Evolutionary conservation across 140 eudicot genomes (phyloP), one percentile per base, ranked within the genome.

Genomic region (Bidens hawaiensis): DNA sequence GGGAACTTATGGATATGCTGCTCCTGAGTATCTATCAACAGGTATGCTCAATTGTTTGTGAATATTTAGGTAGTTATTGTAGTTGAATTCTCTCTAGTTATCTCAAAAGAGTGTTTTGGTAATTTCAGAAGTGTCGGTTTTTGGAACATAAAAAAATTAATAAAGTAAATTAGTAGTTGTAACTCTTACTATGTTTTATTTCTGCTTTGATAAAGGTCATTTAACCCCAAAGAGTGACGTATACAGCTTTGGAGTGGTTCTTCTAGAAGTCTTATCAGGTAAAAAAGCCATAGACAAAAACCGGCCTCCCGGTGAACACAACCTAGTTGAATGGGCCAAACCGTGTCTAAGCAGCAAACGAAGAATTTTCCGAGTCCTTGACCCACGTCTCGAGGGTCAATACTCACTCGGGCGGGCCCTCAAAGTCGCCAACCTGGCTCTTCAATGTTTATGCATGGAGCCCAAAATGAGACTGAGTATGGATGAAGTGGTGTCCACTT

Each of bases 1-100:
- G 96, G 96, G 99, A 8, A 88, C 99, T n/a, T 88, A 76, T 56
- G 98, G 98, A 60, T 91, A 91, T 72, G 98, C 98, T 56, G 98
- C 98, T 31, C 98, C 98, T 15, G 98, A 91, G 77, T 91, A 91
- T 82, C 76, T 91, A 30, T 83, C 95, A 33, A 87, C 98, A 78
- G 98, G 98, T 91, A 77, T 45, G 24, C 27, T 19, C 16, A 33
- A 11, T 24, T 42, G 11, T 27, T 54, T 40, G 27, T 18, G 57
- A 55, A 55, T 13, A 0, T 24, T 40, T 7, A 48, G 8, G 67
- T 3, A 33, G 40, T 21, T 62, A 26, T 27, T 47, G 47, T 21
- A 19, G 18, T 36, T 26, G 34, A 40, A 23, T 56, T 68, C 74
- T n/a, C n/a, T 56, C 34, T 54, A 38, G 4, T 48, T 22, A 13